Evolutionary conservation across 2,329 filamentous ascomycete genomes (phyloP), one percentile per base, ranked within the genome.

Genomic region (Didymella keratinophila): DNA sequence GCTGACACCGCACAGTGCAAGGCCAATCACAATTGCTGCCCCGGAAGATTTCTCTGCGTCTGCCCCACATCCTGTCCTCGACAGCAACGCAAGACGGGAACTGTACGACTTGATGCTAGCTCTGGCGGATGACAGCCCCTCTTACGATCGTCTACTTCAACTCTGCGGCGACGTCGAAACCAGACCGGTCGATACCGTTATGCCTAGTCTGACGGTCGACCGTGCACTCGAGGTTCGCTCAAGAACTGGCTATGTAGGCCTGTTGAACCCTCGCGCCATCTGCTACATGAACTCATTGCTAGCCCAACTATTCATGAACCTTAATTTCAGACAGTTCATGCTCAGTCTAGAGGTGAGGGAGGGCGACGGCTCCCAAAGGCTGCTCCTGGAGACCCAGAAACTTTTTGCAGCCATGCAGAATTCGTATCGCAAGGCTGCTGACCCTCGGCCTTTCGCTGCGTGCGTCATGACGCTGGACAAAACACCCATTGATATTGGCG

Each of bases 211-310:
- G 20, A 61, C 68, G 79, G 4, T 91, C 61, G 90, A 94, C 49
- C 83, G 88, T 32, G 78, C 77, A 37, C 88, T 86, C 68, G 85
- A 87, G 16, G 84, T 96, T n/a, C 87, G 92, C 61, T 87, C 91
- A 2, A 78, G 86, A 1, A 90, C 90, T 62, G 93, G 92, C 20
- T 96, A 96, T 73, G 87, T 90, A n/a, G 95, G 95, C 1, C 78
- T 99, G n/a, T 85, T 85, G 56, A 99, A 99, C 70, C 84, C 97
- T 16, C 95, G 92, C 10, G 97, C 97, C 73, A 98, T 96, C 0
- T 99, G 95, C 78, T 99, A 99, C 74, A 85, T 98, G 72, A 99
- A 99, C 74, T 98, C 95, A 0, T 81, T 99, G 0, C 84, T 98
- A 60, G 94, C 93, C 0, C 95, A 99, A 72, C 85, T 99, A 0